Evolutionary conservation across 345 rosid species (phyloP).

Genomic region (Erodium maritimum): DNA sequence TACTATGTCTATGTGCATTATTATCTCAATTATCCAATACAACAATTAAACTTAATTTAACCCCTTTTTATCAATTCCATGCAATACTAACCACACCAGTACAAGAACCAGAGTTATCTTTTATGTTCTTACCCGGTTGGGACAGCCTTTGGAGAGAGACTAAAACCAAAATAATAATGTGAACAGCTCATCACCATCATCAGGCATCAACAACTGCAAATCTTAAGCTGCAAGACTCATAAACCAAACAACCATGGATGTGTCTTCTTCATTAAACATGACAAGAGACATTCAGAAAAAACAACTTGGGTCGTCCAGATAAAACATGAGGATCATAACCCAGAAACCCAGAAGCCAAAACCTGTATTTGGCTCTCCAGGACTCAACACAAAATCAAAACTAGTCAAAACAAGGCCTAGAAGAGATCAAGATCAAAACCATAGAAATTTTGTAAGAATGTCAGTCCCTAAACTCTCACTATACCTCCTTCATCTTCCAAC

Average conservation of each 20-base stretch:
- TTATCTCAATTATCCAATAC: too few relatives aligned
- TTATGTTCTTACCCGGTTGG: too few relatives aligned
- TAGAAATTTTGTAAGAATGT: neutral
- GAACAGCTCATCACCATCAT: too few relatives aligned
- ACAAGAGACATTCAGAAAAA: neutral
- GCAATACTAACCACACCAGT: too few relatives aligned
- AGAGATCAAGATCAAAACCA: neutral
- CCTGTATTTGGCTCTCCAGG: conserved; percentile 2
- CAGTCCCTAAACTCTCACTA: neutral
- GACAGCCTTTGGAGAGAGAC: too few relatives aligned
- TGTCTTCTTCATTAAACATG: neutral
- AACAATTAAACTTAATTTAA: too few relatives aligned
- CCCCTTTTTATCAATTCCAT: too few relatives aligned
- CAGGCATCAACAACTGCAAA: too few relatives aligned
- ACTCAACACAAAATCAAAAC: neutral
- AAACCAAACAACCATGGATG: neutral
- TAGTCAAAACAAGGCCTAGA: neutral
- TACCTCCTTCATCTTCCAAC: neutral
- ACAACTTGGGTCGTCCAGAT: neutral
- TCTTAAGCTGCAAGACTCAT: too few relatives aligned
- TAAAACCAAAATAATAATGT: neutral
- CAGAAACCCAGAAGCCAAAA: conserved; percentile 9
- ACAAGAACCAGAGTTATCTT: too few relatives aligned
- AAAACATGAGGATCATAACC: conserved; percentile 1
- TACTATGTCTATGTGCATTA: neutral